These are phyloP conservation scores for Trypanosomatidae sp. DNA, from an alignment of 208 protist genomes.

Conservation along the genomic window DNA sequence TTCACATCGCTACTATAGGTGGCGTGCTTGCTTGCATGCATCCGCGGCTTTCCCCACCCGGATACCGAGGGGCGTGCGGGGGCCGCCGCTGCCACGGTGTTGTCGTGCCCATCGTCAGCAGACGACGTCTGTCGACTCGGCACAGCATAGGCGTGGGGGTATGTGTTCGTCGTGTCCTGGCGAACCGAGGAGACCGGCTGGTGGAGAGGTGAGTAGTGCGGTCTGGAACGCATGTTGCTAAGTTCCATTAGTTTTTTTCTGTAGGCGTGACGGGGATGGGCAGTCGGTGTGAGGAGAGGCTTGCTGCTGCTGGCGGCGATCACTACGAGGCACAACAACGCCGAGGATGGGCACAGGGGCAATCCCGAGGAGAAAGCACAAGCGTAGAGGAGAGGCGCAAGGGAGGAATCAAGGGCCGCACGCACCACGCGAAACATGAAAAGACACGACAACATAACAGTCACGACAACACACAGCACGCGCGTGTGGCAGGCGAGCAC, in stretches of 20 bases:
- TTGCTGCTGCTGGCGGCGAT: not conserved
- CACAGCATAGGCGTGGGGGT: not conserved
- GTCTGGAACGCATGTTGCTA: conserved; percentile 7
- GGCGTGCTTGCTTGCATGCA: not conserved
- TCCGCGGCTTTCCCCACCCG: not conserved
- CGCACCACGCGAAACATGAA: not conserved
- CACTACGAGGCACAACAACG: too few species aligned
- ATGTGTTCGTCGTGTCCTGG: not conserved
- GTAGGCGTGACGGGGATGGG: not conserved
- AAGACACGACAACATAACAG: not conserved
- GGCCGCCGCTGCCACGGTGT: too few species aligned
- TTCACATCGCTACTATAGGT: not conserved
- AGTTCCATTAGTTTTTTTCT: not conserved
- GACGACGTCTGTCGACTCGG: not conserved
- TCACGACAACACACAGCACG: not conserved
- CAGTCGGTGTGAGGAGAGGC: not conserved
- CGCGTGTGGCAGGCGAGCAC: not conserved
- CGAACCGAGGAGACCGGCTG: not conserved
- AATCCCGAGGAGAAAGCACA: not conserved
- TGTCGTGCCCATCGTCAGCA: not conserved
- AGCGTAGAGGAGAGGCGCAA: not conserved
- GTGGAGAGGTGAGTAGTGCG: not conserved
- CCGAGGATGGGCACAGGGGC: not conserved
- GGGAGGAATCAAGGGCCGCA: not conserved
- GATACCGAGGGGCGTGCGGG: not conserved